Evolutionary conservation across 2,329 filamentous ascomycete genomes (phyloP), one percentile per base, ranked within the genome.

Genomic region (Colletotrichum agaves): DNA sequence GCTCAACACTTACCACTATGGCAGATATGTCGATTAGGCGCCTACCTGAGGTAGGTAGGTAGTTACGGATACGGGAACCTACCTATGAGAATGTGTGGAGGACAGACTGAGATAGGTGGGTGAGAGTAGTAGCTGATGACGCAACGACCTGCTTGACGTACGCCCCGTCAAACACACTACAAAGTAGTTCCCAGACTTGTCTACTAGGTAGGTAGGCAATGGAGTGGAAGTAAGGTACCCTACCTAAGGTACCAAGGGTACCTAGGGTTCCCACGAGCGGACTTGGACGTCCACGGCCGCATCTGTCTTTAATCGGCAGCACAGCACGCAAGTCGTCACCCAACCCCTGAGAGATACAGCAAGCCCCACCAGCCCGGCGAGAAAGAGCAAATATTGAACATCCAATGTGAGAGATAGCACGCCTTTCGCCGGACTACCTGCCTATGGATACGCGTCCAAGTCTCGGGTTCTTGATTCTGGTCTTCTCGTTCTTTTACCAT

Each of bases 281-380:
- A 37, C 50, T 53, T 44, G 41, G 15, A 8, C 15, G 13, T 43
- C 41, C 23, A 4, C 23, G 23, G 41, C 12, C n/a, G 41, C 10
- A 37, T 37, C 12, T 37, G 33, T 50, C 47, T 50, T 10, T 33
- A 15, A 31, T 50, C 31, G 47, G 47, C 27, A 31, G 15, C 47
- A 13, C 35, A 37, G 47, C 13, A 17, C 47, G n/a, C 12, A 33
- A 31, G 27, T 55, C 27, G 8, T 52, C 61, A 43, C 17, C 23
- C 43, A 43, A 33, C 65, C 65, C 65, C 65, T 68, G 65, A 68
- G 37, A 43, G 47, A 43, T 33, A 63, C 65, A 64, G 65, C 55
- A 53, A 43, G 8, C 21, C 64, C 43, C 53, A 53, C 61, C 35
- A 37, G 65, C 61, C 60, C 59, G 39, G 52, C 37, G 49, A 55